Conservation (phyloP, 176 grass and related monocot species). For the Bromus sterilis region DNA sequence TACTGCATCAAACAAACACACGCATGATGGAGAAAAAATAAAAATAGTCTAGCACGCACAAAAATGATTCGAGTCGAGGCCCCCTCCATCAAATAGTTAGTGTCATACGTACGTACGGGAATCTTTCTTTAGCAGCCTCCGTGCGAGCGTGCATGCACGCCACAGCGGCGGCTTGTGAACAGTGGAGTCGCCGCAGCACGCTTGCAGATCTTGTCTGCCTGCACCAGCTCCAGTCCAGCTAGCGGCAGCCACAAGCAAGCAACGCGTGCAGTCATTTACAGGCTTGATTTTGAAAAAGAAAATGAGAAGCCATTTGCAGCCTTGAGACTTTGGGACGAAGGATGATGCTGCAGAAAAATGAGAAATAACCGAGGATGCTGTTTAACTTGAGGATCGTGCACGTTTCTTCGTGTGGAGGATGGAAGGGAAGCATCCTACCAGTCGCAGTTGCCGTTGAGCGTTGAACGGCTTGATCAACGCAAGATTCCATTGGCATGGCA, state of each 20-base stretch:
- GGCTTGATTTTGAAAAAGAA: too few species aligned
- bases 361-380: not conserved
- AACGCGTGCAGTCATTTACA: too few species aligned
- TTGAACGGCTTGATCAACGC: not conserved
- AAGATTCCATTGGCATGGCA: not conserved
- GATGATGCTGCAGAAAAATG: not conserved
- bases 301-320: too few species aligned
- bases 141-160: not conserved
- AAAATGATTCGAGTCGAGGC: not conserved
- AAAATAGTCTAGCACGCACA: too few species aligned
- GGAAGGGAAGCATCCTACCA: not conserved
- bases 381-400: not conserved
- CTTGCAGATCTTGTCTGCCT: not conserved
- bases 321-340: not conserved
- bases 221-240: too few species aligned
- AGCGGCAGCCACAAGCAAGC: not conserved
- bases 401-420: not conserved
- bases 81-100: not conserved
- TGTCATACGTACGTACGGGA: not conserved
- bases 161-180: not conserved
- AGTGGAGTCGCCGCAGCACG: not conserved
- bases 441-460: not conserved
- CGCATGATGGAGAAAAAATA: not conserved
- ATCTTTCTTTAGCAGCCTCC: constrained; percentile 11
- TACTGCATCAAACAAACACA: not conserved